A percentile compares a stretch with the other conserved stretches of the same genome.
Evolutionary conservation across 2,329 filamentous ascomycete species (phyloP).

Genomic region (Trichoderma guizhouense): DNA sequence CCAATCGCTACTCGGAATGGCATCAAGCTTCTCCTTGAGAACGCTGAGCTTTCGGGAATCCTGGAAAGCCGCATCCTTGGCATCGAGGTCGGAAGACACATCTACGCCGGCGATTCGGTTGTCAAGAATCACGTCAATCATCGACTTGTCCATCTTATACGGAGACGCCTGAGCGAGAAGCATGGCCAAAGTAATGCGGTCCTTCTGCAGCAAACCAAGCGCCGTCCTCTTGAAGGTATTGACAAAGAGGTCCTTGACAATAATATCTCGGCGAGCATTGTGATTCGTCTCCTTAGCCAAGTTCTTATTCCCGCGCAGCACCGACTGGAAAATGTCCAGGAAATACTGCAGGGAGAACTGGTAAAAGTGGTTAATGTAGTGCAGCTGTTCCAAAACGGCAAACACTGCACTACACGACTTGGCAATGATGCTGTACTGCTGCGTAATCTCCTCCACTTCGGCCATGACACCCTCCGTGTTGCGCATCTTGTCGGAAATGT

Average conservation of each 20-base stretch:
- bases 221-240: conserved; percentile 93
- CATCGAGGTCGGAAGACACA: conserved; percentile 64
- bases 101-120: conserved; percentile 72
- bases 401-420: conserved; percentile 96
- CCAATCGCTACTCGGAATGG: conserved; percentile 65
- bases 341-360: conserved; percentile 99
- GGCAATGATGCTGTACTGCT: conserved; percentile 90
- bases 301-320: conserved; percentile 76
- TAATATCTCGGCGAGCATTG: conserved; percentile 78
- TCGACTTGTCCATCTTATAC: conserved; percentile 86
- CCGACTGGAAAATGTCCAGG: conserved; percentile 92
- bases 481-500: conserved; percentile 93
- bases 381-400: conserved; percentile 91
- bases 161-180: conserved; percentile 94
- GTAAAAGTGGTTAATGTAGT: conserved; percentile 99
- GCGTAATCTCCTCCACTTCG: conserved; percentile 93
- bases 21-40: conserved; percentile 69
- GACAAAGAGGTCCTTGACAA: conserved; percentile 86
- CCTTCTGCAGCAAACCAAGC: conserved; percentile 85
- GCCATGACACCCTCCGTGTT: conserved; percentile 98
- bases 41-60: conserved; percentile 66
- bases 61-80: conserved; percentile 64
- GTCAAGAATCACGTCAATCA: conserved; percentile 85
- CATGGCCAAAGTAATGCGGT: conserved; percentile 91
- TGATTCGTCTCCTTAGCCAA: conserved; percentile 69